phyloP scores from a whole-genome alignment of 352 stramenopile genomes.

The Phytophthora pinifolia region DNA sequence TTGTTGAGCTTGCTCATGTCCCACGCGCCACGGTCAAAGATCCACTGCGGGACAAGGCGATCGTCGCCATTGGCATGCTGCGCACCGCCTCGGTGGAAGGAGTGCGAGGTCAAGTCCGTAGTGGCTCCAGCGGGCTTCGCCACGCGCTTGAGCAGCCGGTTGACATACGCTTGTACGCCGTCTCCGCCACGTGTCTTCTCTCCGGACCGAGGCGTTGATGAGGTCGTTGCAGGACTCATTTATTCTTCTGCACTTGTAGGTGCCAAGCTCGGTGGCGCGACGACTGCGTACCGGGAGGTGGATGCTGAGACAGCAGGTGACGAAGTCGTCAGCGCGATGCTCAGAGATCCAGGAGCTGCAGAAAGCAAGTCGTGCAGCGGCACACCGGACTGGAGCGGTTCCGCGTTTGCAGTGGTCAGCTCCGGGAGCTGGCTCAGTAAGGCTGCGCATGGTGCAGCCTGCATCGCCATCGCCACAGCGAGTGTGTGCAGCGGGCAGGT shows the following conservation, averaged over 20 bases:
- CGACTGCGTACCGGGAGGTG: too few species aligned
- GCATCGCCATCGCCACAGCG: constrained; percentile 15
- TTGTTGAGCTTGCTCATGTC: constrained; percentile 36
- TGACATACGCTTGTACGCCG: constrained; percentile 28
- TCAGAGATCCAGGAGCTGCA: too few species aligned
- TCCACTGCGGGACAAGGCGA: constrained; percentile 22
- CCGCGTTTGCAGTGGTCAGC: background rate
- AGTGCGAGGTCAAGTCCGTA: constrained; percentile 27
- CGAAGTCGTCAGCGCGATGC: too few species aligned
- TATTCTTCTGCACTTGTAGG: too few species aligned
- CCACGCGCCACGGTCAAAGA: constrained; percentile 32
- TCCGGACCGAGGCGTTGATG: background rate
- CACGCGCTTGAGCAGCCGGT: constrained; percentile 23
- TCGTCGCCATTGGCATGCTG: constrained; percentile 29
- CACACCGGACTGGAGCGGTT: too few species aligned
- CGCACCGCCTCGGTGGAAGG: constrained; percentile 19
- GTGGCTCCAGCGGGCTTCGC: background rate
- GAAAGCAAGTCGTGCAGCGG: too few species aligned
- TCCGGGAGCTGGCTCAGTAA: constrained; percentile 20
- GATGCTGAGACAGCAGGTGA: too few species aligned
- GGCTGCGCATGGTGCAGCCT: constrained; percentile 6
- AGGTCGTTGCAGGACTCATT: too few species aligned
- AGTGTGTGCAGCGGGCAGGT: constrained; percentile 26
- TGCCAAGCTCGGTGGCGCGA: too few species aligned
- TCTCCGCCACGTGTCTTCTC: background rate